A percentile compares a stretch with the other conserved stretches of the same genome.
phyloP scores from a whole-genome alignment of 345 rosid genomes.

The Schrenkiella parvula region DNA sequence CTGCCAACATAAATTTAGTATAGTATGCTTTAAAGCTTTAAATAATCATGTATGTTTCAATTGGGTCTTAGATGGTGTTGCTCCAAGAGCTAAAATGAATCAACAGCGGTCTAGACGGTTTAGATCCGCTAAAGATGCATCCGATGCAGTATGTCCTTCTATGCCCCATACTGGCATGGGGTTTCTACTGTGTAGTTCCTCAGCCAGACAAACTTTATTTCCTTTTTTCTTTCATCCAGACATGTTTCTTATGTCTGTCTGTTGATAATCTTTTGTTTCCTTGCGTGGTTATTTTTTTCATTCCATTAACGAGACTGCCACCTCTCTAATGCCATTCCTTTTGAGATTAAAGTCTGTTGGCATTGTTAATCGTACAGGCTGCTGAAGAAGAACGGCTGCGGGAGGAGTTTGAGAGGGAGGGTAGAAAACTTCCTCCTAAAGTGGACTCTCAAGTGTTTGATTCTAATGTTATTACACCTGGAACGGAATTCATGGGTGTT shows the following conservation, averaged over 20 bases:
- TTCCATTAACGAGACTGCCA: background rate
- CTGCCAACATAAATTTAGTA: background rate
- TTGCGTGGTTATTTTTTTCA: background rate
- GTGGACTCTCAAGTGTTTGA: constrained; percentile 57
- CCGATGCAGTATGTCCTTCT: constrained; percentile 66
- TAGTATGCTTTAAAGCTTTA: background rate
- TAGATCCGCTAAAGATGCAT: constrained; percentile 94
- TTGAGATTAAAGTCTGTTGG: background rate
- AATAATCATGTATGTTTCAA: constrained; percentile 12
- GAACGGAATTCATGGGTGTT: constrained; percentile 85
- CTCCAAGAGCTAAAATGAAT: constrained; percentile 98
- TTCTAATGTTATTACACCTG: constrained; percentile 85
- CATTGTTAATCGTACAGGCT: constrained; percentile 42
- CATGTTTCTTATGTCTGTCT: background rate
- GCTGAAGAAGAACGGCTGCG: constrained; percentile 77
- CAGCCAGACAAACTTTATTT: constrained; percentile 16
- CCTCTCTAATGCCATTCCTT: background rate
- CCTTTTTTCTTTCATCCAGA: background rate
- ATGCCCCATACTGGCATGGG: constrained; percentile 23
- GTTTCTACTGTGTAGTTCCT: constrained; percentile 32
- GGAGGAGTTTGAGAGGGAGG: constrained; percentile 79
- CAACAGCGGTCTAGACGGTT: constrained; percentile 96
- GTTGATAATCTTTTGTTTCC: background rate
- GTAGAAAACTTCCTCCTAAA: constrained; percentile 76
- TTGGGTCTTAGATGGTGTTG: constrained; percentile 77